Evolutionary conservation across 345 rosid species (phyloP), one percentile per base, ranked within the genome.

Genomic region (Cochlearia excelsa): DNA sequence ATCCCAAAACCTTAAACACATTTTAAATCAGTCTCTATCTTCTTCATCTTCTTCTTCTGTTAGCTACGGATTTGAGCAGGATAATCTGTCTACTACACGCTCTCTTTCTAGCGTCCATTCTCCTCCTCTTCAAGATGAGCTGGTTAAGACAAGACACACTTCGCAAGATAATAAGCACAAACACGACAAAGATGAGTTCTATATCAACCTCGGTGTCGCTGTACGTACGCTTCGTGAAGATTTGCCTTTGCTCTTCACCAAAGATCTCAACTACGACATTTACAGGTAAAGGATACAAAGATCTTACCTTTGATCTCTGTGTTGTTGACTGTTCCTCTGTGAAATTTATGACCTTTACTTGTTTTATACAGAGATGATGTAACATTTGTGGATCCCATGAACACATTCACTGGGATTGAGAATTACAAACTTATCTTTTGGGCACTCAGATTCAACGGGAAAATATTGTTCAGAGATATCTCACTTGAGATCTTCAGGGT

Each of bases 141-240:
- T 78, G 65, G 71, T 69, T 45, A 69, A 49, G 75, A 74, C 72
- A 23, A 70, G 53, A 8, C 61, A 66, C 4, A 59, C 54, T 64
- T 47, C 63, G 1, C 78, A 69, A 63, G 77, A 16, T 16, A 16
- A 81, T 6, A 73, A 77, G 68, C 75, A 72, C 41, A 71, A 67
- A 7, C 82, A 71, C 54, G 78, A 80, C 61, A 80, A 64, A 57
- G 86, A 85, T 61, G 91, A 87, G n/a, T 91, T 85, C 69, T 87
- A 67, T 61, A 80, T 91, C 77, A 87, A 88, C 51, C 80, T 92
- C 29, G 98, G 98, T 46, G 74, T 88, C 6, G 95, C 96, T 69
- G 96, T 92, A 10, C 78, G 96, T 70, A 88, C 98, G 0, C 95
- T 92, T 42, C 90, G 96, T 1, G 98, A 92, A 66, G 98, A 92